Conservation (phyloP, 257 asterid genomes). For the Nicotiana tomentosiformis region DNA sequence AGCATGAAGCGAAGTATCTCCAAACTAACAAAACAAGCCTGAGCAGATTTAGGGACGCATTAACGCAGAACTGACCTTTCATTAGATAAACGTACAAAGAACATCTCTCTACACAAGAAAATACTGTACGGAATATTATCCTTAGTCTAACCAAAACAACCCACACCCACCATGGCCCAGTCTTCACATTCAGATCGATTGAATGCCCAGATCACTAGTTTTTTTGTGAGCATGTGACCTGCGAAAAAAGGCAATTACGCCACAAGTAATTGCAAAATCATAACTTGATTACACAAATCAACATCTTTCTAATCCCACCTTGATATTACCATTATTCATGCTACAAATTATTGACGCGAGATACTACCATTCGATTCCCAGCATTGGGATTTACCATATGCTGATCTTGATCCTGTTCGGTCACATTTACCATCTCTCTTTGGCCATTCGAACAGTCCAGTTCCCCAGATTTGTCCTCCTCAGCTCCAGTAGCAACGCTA, state of each 20-base stretch:
- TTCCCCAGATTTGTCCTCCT: conserved; percentile 12
- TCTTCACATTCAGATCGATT: background rate
- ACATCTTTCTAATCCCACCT: background rate
- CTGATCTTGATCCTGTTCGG: conserved; percentile 22
- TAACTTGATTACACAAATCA: background rate
- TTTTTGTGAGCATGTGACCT: background rate
- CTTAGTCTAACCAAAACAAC: background rate
- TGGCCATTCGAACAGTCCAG: conserved; percentile 14
- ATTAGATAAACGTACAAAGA: background rate
- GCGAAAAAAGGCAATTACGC: background rate
- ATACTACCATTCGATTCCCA: conserved; percentile 16
- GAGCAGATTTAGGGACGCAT: background rate
- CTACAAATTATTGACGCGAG: conserved; percentile 8
- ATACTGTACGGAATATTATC: conserved; percentile 1
- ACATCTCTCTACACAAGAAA: conserved; percentile 2
- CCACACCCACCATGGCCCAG: background rate
- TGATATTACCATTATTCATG: conserved; percentile 15
- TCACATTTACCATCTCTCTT: conserved; percentile 19
- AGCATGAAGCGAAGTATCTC: background rate
- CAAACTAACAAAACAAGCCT: background rate
- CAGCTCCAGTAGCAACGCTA: conserved; percentile 10
- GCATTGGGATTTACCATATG: conserved; percentile 15
- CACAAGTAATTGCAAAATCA: background rate
- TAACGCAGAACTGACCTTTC: background rate
- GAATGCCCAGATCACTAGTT: background rate